Conservation (phyloP, 106 monocot genomes). For the Phalaenopsis aphrodite region DNA sequence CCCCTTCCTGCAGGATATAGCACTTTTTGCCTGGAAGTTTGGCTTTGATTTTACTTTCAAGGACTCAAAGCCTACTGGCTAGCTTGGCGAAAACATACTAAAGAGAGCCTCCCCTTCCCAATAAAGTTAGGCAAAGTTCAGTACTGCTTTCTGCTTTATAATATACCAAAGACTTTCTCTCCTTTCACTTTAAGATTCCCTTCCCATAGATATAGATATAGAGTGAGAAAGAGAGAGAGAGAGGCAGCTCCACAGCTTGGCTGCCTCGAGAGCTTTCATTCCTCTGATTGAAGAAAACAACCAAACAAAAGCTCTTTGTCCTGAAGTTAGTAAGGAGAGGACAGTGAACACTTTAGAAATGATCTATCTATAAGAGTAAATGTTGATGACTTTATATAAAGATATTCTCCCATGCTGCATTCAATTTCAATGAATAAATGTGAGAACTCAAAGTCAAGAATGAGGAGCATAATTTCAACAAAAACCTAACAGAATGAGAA, state of each 20-base stretch:
- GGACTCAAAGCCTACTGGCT: neutral
- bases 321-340: neutral
- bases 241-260: neutral
- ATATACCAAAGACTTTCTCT: neutral
- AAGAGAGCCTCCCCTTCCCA: neutral
- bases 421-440: neutral
- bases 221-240: neutral
- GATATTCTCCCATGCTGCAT: neutral
- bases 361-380: neutral
- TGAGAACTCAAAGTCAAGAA: neutral
- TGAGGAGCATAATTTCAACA: neutral
- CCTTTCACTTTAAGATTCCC: neutral
- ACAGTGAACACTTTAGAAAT: neutral
- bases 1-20: neutral
- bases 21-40: conserved; percentile 1
- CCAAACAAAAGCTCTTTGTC: neutral
- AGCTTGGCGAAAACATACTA: neutral
- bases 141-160: neutral
- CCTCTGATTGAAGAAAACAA: conserved; percentile 4
- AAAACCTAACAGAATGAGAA: conserved; percentile 1
- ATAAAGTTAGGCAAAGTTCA: neutral
- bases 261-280: conserved; percentile 2
- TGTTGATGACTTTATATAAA: neutral
- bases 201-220: neutral
- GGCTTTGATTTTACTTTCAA: conserved; percentile 2